Evolutionary conservation across 1,284 basidiomycete species (phyloP).

Genomic region (Trichosporon faecale): DNA sequence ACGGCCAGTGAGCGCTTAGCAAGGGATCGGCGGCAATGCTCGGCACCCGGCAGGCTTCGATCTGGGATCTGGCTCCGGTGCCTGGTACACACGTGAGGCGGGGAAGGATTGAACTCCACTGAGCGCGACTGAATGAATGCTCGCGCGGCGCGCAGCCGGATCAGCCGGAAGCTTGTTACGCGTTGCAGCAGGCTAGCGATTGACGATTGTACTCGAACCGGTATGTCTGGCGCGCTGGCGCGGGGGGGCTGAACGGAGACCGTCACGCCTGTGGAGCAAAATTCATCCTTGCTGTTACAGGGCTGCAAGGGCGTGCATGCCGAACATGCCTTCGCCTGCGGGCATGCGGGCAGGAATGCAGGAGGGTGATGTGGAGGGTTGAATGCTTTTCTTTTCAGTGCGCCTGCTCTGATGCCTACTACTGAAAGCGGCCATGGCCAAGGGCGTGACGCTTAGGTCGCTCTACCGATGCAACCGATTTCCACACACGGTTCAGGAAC

Average conservation of each 20-base stretch:
- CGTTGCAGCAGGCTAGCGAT: not conserved
- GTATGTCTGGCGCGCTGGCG: not conserved
- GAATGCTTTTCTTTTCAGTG: not conserved
- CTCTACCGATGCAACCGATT: not conserved
- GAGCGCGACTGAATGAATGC: not conserved
- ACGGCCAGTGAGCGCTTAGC: slow-evolving; percentile 4
- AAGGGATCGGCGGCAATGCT: not conserved
- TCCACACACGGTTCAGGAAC: not conserved
- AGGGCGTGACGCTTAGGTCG: not conserved
- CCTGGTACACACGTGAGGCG: not conserved
- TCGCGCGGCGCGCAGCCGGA: not conserved
- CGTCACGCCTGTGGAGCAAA: not conserved
- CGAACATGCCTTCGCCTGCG: not conserved
- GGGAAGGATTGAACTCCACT: not conserved
- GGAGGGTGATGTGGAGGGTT: not conserved
- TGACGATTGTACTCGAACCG: not conserved
- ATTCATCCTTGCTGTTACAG: not conserved
- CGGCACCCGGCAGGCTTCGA: not conserved
- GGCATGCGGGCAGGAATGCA: not conserved
- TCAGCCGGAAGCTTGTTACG: slow-evolving; percentile 9
- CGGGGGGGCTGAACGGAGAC: slow-evolving; percentile 6
- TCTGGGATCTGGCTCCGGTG: not conserved
- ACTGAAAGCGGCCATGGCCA: not conserved
- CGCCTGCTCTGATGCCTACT: too few relatives aligned
- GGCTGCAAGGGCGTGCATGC: too few relatives aligned